Percentiles rank a stretch among this genome's conserved stretches.
Conservation (phyloP, 2,329 filamentous ascomycete species). For the Cyclaneusma minus region DNA sequence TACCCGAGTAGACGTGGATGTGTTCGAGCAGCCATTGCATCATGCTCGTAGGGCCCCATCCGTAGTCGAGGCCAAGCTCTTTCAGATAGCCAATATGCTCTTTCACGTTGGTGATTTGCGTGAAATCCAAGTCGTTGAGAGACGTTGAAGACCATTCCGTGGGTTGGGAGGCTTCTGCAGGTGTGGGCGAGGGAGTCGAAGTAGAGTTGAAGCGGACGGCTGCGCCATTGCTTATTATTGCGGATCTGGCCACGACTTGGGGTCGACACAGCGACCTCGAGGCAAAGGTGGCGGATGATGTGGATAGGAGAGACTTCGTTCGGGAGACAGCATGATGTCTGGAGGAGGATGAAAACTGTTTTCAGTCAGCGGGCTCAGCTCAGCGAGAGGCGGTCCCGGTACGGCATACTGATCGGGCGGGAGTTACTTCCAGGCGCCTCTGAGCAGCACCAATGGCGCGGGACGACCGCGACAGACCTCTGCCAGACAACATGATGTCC, state of each 20-base stretch:
- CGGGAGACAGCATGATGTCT: constrained; percentile 11
- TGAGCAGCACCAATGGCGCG: constrained; percentile 23
- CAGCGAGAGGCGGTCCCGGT: constrained; percentile 2
- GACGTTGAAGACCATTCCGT: constrained; percentile 4
- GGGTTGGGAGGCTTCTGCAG: constrained; percentile 5
- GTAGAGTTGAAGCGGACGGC: constrained; percentile 11
- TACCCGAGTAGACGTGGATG: constrained; percentile 50
- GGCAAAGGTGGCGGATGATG: constrained; percentile 7
- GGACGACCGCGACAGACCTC: constrained; percentile 31
- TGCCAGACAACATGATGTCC: constrained; percentile 35
- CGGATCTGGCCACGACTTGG: constrained; percentile 6
- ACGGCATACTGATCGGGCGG: constrained; percentile 14
- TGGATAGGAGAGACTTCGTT: constrained; percentile 13
- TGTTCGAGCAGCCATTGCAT: constrained; percentile 72
- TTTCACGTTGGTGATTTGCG: constrained; percentile 9
- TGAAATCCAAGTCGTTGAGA: constrained; percentile 11
- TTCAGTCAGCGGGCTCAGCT: constrained; percentile 6
- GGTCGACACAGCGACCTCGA: constrained; percentile 5
- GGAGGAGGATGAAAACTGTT: constrained; percentile 17
- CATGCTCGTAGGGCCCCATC: constrained; percentile 59
- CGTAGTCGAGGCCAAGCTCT: constrained; percentile 72
- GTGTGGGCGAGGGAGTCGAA: constrained; percentile 15
- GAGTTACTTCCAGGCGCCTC: constrained; percentile 22
- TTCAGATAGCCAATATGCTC: constrained; percentile 73
- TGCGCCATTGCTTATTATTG: constrained; percentile 12